A percentile compares a stretch with the other conserved stretches of the same genome.
phyloP scores from a whole-genome alignment of 441 rosid species.

The Gossypium gossypioides region DNA sequence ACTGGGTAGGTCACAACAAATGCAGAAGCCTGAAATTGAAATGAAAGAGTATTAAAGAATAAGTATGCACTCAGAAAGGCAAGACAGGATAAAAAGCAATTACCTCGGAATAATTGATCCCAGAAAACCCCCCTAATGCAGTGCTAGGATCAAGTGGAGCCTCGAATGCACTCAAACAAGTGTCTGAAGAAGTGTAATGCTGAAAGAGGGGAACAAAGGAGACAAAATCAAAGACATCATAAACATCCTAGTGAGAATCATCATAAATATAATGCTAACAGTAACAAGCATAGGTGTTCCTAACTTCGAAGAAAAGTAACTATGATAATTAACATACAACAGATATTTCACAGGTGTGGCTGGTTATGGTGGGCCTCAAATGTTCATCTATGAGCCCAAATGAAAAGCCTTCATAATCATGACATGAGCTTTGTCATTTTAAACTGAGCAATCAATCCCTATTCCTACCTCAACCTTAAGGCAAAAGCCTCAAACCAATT shows the following conservation, averaged over 20 bases:
- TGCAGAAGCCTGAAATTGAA: slow-evolving; percentile 62
- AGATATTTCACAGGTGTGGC: background rate
- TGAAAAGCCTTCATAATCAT: background rate
- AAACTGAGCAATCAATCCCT: background rate
- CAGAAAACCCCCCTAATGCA: slow-evolving; percentile 59
- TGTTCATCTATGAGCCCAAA: background rate
- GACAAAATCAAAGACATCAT: slow-evolving; percentile 11
- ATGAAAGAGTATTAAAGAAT: slow-evolving; percentile 19
- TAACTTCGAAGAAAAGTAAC: slow-evolving; percentile 1
- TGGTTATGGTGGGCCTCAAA: background rate
- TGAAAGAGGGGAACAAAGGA: slow-evolving; percentile 25
- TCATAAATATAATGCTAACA: background rate
- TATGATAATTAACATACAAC: background rate
- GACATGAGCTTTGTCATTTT: background rate
- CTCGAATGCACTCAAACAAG: slow-evolving; percentile 61
- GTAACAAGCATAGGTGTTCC: slow-evolving; percentile 5
- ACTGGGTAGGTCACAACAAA: slow-evolving; percentile 64
- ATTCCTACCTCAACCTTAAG: background rate
- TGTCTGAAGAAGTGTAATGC: slow-evolving; percentile 63
- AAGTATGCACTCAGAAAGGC: slow-evolving; percentile 15
- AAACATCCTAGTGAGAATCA: background rate
- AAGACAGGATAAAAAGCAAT: slow-evolving; percentile 20
- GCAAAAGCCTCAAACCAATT: background rate
- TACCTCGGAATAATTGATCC: slow-evolving; percentile 62
- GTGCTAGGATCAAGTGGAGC: slow-evolving; percentile 79